Base-by-base conservation (phyloP, 495 filamentous ascomycete species). In the Cercophora scortea region DNA sequence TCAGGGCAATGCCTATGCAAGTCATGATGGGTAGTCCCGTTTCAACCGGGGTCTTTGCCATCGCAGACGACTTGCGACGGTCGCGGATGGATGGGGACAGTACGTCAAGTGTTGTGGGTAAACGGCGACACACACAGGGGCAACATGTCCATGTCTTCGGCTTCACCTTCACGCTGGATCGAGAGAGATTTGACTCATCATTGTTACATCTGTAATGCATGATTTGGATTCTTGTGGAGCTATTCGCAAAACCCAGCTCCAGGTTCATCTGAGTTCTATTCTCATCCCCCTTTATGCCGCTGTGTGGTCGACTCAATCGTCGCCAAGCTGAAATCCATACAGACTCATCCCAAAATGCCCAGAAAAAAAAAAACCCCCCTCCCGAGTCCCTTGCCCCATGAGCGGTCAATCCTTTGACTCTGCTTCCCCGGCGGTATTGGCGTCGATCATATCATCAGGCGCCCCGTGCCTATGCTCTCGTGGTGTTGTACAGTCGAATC, bases 381-480 rank as follows among this genome's bases (percentile, higher is more conserved):
- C 25, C 25, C 25, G 25, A 2, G 52, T 49, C 47, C 56, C 47
- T 38, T 13, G 36, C 13, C 36, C 36, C 36, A 38, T 11, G 36
- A 38, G 36, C 13, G 10, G 36, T 25, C 25, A 25, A 25, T 25
- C 25, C 25, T 25, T 25, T 57, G 49, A 44, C 49, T 41, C 54
- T 59, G 53, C 46, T 42, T 49, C 40, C 42, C 43, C 41, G 8
- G 46, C 52, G 49, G 55, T 8, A 38, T 38, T 13, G 36, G 36
- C 7, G 36, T 11, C 36, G 13, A 38, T 53, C 49, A 52, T 60
- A 54, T 53, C 49, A 50, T 51, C 42, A 56, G 51, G 56, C 58
- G 62, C 60, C 25, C 60, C 47, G 40, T 61, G 19, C 47, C 53
- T 58, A 59, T 57, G 56, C 51, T 62, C 56, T 62, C 51, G 3